Base-by-base conservation (phyloP, 768 basidiomycete species). In the Collybia sordida region DNA sequence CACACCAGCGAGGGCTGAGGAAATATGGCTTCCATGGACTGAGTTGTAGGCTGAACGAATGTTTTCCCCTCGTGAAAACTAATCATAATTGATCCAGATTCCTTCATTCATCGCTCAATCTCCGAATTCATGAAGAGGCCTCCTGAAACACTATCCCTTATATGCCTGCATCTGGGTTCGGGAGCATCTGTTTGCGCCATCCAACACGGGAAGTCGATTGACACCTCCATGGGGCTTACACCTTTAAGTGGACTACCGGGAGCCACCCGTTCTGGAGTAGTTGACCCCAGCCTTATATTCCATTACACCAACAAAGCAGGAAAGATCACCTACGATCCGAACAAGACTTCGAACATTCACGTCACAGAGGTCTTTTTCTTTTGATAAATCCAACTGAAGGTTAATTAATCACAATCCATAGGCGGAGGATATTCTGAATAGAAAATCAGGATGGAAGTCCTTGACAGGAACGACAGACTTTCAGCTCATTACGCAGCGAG, bases 11-110 rank as follows among this genome's bases (percentile, higher is more conserved):
- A 39, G 87, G 88, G 0, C 73, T 96, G 39, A 83, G 82, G 63
- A 94, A 93, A 66, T 96, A 95, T 60, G 94, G 94, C 15, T 94
- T 94, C 66, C 94, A 97, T 59, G 94, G 94, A 2, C 63, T 93
- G 57, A 86, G 85, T 57, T 89, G 86, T 81, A 53, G 3, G 31
- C 9, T 12, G n/a, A 31, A 14, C 9, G 31, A 31, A 31, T 14
- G 3, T 4, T 3, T 31, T 31, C 14, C 6, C 9, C 9, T 31
- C 3, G 14, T 14, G 31, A 31, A 31, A 31, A 14, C 31, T 31
- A 4, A 31, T 31, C 31, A n/a, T 23, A 14, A 28, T 27, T 35
- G 27, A 18, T 45, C 2, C 54, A 87, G 87, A 88, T 54, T 68
- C 81, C 0, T 87, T 79, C 58, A 91, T 94, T 62, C 76, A 86